Evolutionary conservation across 169 alveolate genomes (phyloP).

Genomic region (Amoebophrya sp.): DNA sequence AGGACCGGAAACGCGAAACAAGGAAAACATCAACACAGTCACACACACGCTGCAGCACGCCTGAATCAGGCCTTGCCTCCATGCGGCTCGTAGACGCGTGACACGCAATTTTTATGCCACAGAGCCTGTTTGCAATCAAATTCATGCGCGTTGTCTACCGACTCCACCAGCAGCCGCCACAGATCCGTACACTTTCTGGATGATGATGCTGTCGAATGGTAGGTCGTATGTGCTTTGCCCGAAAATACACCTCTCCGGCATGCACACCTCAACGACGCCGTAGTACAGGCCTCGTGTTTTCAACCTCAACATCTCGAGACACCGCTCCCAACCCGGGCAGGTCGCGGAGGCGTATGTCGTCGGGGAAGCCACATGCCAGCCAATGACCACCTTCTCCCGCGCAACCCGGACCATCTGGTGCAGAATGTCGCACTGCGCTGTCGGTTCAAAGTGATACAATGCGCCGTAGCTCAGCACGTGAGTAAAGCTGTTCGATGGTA

Average conservation of each 20-base stretch:
- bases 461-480: not conserved
- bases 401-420: not conserved
- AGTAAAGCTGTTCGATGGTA: not conserved
- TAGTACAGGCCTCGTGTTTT: not conserved
- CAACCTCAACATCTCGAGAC: not conserved
- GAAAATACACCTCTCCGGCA: not conserved
- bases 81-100: no score
- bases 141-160: no score
- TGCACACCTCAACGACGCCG: not conserved
- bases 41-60: no score
- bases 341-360: not conserved
- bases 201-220: not conserved
- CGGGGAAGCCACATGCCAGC: not conserved
- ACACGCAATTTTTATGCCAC: no score
- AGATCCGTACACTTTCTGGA: not conserved
- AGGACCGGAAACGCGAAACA: not conserved
- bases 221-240: not conserved
- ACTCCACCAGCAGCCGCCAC: no score
- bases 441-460: not conserved
- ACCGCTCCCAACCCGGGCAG: not conserved
- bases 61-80: no score
- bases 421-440: not conserved
- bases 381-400: not conserved
- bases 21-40: no score
- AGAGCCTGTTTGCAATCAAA: no score